These are phyloP conservation scores for Larix kaempferi DNA, from an alignment of 75 land plant genomes.

Conservation along the genomic window DNA sequence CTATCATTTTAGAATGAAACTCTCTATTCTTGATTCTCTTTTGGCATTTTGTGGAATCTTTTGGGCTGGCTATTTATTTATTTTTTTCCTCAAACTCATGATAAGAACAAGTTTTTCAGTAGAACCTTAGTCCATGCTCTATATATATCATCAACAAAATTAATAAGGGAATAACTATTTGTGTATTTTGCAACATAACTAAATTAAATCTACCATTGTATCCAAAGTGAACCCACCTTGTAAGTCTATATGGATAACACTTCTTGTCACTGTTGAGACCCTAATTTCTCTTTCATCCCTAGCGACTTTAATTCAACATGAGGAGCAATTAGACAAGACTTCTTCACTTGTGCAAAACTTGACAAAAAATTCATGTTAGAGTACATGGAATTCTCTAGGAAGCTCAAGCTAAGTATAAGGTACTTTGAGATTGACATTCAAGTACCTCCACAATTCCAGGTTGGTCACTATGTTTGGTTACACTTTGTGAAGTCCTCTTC, in stretches of 20 bases:
- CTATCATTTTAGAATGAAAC: not conserved
- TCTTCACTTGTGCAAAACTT: not conserved
- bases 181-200: not conserved
- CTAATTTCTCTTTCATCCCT: not conserved
- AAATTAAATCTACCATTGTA: not conserved
- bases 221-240: not conserved
- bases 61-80: not conserved
- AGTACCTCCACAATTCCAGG: no score
- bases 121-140: not conserved
- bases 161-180: not conserved
- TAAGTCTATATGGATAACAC: not conserved
- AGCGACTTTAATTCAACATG: not conserved
- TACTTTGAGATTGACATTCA: not conserved
- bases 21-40: not conserved
- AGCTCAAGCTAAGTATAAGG: not conserved
- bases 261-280: not conserved
- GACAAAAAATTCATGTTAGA: not conserved
- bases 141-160: not conserved
- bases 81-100: not conserved
- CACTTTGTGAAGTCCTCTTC: no score
- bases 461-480: not conserved
- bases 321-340: not conserved
- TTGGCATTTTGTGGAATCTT: no score
- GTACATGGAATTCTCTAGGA: not conserved
- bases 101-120: not conserved